Evolutionary conservation across 1,284 basidiomycete species (phyloP), one percentile per base, ranked within the genome.

Genomic region (Leccinum fallax): DNA sequence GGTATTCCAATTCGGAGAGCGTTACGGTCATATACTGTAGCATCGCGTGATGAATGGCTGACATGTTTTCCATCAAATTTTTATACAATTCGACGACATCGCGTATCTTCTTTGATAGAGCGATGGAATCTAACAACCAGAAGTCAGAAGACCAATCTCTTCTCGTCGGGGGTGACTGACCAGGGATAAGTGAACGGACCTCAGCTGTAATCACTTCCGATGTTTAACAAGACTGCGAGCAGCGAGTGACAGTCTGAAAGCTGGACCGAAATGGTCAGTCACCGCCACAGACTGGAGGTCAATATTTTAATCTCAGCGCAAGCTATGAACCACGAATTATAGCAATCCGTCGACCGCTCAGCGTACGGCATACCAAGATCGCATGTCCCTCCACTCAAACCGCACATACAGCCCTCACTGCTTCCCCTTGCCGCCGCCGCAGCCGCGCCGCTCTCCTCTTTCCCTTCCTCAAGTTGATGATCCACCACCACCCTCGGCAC

Each of bases 1-100:
- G 0, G 89, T 89, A 68, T 74, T 95, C 96, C 28, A 99, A 80
- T 74, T 99, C 97, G 0, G 89, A 85, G 0, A 99, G 79, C 2
- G 96, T 98, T 1, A 86, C 88, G 40, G 88, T 93, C 89, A 99
- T 97, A 72, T 97, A 99, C 69, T 97, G 93, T 13, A 98, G 87
- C 63, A 99, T 94, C 2, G 92, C 92, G 55, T 88, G 85, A 72
- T 99, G 97, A 48, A 98, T 97, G 53, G 94, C 90, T 21, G 83
- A 77, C 97, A 98, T 98, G 6, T 86, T 77, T 55, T 92, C 87
- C 0, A 92, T 93, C 75, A 99, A 83, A 4, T 87, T 84, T 73
- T 97, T 95, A 59, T 94, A 90, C 43, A 99, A 80, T 74, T 99
- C 84, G 11, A 98, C 95, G 1, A 95, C 94, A 67, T 88, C 86